Evolutionary conservation across 306 rosid species (phyloP), one percentile per base, ranked within the genome.

Genomic region (Vigna reflexopilosa): DNA sequence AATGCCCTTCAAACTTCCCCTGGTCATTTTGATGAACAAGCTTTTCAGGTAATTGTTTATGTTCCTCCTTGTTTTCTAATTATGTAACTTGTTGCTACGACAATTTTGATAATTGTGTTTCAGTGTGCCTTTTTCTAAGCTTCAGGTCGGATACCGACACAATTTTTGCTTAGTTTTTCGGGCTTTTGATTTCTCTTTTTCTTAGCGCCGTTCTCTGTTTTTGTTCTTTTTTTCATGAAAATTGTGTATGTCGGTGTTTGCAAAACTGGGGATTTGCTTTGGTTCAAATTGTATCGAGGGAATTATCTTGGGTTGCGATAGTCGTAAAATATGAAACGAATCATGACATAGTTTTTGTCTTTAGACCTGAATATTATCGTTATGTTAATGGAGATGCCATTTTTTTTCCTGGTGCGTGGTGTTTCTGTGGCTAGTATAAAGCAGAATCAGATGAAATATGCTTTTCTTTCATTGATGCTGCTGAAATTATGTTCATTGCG

Each of bases 1-100:
- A 86, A 95, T 78, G 94, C 99, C 77, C 98, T 95, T 55, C 99
- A 95, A 89, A 81, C 83, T 85, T 89, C 96, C 66, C 99, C 96
- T 13, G 98, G 99, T 78, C 88, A 17, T 26, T 95, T 89, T 75
- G 83, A 95, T 79, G 99, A 95, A 82, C 86, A 84, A 61, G 90
- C 87, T 75, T 95, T 95, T 75, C 75, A 89, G 98, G 99, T 95
- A 88, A 19, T 42, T 17, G 55, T 71, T n/a, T 81, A 0, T 71
- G 48, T 56, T 30, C 47, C 51, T 72, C 63, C 20, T 77, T 45
- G 36, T 86, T 22, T 76, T 85, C 12, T 19, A 40, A n/a, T 75
- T 81, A 32, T 67, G 59, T 50, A 30, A 17, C 30, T 10, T 48
- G 71, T 11, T 78, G 62, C 61, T 52, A 24, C 34, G 51, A 44